Evolutionary conservation across 805 yeast species (phyloP).

Genomic region (Yarrowia sp.): DNA sequence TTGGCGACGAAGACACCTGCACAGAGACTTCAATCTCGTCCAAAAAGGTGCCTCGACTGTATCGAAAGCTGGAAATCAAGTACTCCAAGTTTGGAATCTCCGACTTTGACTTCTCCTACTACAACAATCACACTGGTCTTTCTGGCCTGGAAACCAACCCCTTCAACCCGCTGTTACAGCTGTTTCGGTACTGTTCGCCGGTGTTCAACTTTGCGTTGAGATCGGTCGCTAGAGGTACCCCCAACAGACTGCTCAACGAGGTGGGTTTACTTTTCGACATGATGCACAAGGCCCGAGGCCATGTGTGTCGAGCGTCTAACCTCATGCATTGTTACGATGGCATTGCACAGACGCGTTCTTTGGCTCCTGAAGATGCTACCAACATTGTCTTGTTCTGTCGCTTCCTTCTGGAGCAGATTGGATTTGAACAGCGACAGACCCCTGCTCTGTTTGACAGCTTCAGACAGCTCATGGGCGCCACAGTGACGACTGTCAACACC

Average conservation of each 20-base stretch:
- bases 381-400: slow-evolving; percentile 46
- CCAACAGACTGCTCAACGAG: slow-evolving; percentile 60
- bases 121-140: slow-evolving; percentile 60
- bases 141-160: slow-evolving; percentile 91
- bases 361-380: slow-evolving; percentile 10
- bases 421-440: slow-evolving; percentile 41
- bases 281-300: slow-evolving; percentile 77
- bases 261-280: slow-evolving; percentile 88
- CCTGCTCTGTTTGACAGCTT: slow-evolving; percentile 9
- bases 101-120: slow-evolving; percentile 87
- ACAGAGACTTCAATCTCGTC: slow-evolving; percentile 28
- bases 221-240: slow-evolving; percentile 49
- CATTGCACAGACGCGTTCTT: slow-evolving; percentile 14
- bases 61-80: slow-evolving; percentile 67
- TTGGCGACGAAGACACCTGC: slow-evolving; percentile 26
- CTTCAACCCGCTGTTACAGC: slow-evolving; percentile 74
- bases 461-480: slow-evolving; percentile 29
- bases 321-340: slow-evolving; percentile 35
- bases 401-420: slow-evolving; percentile 54
- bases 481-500: slow-evolving; percentile 31
- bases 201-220: slow-evolving; percentile 63
- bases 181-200: slow-evolving; percentile 73
- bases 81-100: slow-evolving; percentile 90
- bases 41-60: slow-evolving; percentile 67
- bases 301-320: slow-evolving; percentile 77